Base-by-base conservation (phyloP, 768 basidiomycete genomes). In the Flagelloscypha sp. region DNA sequence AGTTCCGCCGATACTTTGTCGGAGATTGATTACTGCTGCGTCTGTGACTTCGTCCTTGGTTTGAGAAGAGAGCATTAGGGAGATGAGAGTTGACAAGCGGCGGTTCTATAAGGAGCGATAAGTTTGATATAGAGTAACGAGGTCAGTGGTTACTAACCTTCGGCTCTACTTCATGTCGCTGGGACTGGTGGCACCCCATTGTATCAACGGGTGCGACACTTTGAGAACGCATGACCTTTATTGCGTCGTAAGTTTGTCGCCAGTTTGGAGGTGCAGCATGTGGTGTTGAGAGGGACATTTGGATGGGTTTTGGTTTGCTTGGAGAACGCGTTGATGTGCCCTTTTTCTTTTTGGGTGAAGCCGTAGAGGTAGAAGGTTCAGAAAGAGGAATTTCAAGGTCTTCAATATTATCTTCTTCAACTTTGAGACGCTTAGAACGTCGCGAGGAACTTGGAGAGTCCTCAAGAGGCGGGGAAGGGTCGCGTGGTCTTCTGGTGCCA, bases 21-120 rank as follows among this genome's bases (percentile, higher is more conserved):
- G 79, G 2, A 97, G 69, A 41, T 81, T 84, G 2, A 60, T 52
- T 1, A 93, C 74, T 0, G 93, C 93, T 0, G 80, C 74, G 37
- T 84, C 75, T 0, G 84, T 89, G 12, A 90, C 81, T 47, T 86
- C 78, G 52, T 94, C 92, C 49, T 93, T 97, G 4, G 94, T 97
- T 54, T 98, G 94, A 2, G 89, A 89, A 7, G 86, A 90, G 2
- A 98, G 72, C 89, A 97, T 95, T 29, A 99, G 67, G 3, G 92
- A 88, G 6, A 99, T 74, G 15, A 99, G 76, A 4, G 83, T 87
- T 7, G 85, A 70, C 41, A 88, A 84, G 2, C 93, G 79, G 33
- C 74, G 70, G 37, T 78, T 88, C 88, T 93, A 51, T 6, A 11
- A 32, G 27, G 17, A 24, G n/a, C n/a, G 24, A 35, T 10, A 18